Evolutionary conservation across 306 rosid species (phyloP).

Genomic region (Crotalaria pallida): DNA sequence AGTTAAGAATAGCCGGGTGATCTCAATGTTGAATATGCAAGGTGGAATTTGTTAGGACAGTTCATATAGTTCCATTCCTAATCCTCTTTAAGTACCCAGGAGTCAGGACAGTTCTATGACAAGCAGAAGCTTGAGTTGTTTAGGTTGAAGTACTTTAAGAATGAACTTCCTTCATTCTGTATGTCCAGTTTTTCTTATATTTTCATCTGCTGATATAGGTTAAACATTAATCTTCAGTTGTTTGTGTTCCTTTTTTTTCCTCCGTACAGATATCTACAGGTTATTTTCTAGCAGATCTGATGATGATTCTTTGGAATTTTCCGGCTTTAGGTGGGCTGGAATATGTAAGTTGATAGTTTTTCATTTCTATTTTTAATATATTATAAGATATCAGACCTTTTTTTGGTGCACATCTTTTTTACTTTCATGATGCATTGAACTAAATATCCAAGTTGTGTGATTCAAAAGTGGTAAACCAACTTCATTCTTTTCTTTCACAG

Average conservation of each 20-base stretch:
- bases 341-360: conserved; percentile 60
- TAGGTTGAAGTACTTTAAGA: neutral
- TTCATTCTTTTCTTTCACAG: conserved; percentile 35
- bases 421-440: conserved; percentile 10
- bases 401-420: neutral
- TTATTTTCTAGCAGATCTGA: conserved; percentile 79
- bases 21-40: neutral
- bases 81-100: conserved; percentile 6
- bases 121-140: neutral
- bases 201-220: neutral
- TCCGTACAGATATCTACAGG: conserved; percentile 73
- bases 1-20: neutral
- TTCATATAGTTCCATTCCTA: neutral
- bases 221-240: neutral
- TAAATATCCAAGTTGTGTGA: neutral
- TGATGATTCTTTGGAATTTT: conserved; percentile 70
- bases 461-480: conserved; percentile 15
- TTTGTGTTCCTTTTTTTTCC: conserved; percentile 12
- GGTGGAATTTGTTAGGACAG: neutral
- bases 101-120: neutral
- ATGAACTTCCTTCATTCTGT: neutral
- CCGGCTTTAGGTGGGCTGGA: conserved; percentile 89
- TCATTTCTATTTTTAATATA: neutral
- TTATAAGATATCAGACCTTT: neutral
- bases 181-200: neutral